Evolutionary conservation across 1,284 basidiomycete species (phyloP).

Genomic region (Peniophora sp.): DNA sequence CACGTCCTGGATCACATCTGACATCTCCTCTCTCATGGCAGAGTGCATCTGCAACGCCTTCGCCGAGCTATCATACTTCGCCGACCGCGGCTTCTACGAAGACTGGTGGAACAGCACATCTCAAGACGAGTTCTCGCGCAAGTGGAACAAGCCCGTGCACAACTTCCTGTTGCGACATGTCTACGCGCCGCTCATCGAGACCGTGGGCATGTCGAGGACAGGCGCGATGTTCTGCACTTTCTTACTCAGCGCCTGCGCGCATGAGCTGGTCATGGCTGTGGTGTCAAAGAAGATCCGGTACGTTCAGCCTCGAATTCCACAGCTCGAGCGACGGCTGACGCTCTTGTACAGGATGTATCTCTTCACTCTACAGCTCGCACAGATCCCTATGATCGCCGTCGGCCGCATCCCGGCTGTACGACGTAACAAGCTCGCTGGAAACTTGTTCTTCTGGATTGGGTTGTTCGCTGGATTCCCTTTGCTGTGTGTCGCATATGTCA

Average conservation of each 20-base stretch:
- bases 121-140: conserved; percentile 94
- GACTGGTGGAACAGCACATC: conserved; percentile 98
- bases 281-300: conserved; percentile 85
- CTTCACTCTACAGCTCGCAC: conserved; percentile 59
- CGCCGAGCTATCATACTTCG: conserved; percentile 89
- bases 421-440: conserved; percentile 72
- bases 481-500: conserved; percentile 80
- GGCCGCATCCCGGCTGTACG: conserved; percentile 72
- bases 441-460: conserved; percentile 90
- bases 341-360: conserved; percentile 53
- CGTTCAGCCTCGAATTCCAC: conserved; percentile 17
- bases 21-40: conserved; percentile 17
- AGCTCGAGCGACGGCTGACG: background rate
- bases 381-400: conserved; percentile 86
- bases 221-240: conserved; percentile 91
- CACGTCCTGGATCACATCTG: conserved; percentile 4
- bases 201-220: conserved; percentile 66
- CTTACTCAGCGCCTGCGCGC: conserved; percentile 78
- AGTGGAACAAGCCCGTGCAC: conserved; percentile 94
- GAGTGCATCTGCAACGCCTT: conserved; percentile 96
- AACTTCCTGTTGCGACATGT: conserved; percentile 92
- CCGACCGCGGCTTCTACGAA: conserved; percentile 94
- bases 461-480: conserved; percentile 88
- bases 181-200: conserved; percentile 80
- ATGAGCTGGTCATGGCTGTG: conserved; percentile 95